Evolutionary conservation across 306 rosid species (phyloP).

Genomic region (Trifolium dubium): DNA sequence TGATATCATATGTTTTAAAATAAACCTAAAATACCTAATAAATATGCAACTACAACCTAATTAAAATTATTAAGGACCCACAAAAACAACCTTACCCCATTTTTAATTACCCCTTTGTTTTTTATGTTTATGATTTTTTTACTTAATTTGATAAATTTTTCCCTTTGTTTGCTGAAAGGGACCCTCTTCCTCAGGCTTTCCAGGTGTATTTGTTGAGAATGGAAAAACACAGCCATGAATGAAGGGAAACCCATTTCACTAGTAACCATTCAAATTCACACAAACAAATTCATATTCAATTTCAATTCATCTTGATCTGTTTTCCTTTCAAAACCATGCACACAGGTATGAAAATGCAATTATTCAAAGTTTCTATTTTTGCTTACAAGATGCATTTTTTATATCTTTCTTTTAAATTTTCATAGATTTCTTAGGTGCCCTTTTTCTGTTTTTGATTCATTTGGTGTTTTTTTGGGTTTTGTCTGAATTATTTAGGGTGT

Average conservation of each 20-base stretch:
- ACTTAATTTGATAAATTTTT: slow-evolving; percentile 42
- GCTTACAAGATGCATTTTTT: slow-evolving; percentile 17
- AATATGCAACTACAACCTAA: slow-evolving; percentile 47
- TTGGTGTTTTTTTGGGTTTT: slow-evolving; percentile 41
- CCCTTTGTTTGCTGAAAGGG: slow-evolving; percentile 31
- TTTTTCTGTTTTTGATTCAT: slow-evolving; percentile 40
- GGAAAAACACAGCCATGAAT: slow-evolving; percentile 51
- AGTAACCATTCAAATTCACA: slow-evolving; percentile 34
- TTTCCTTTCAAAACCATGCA: slow-evolving; percentile 52
- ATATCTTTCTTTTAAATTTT: background rate
- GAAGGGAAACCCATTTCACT: slow-evolving; percentile 46
- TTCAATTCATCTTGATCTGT: slow-evolving; percentile 58
- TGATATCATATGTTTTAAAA: slow-evolving; percentile 18
- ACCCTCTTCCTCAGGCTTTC: slow-evolving; percentile 52
- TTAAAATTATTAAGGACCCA: slow-evolving; percentile 52
- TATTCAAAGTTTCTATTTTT: slow-evolving; percentile 36
- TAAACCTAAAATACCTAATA: slow-evolving; percentile 51
- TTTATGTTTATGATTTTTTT: background rate
- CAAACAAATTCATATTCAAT: too few species aligned
- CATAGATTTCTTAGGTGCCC: slow-evolving; percentile 15
- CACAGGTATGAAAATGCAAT: slow-evolving; percentile 54
- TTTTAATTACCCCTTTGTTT: background rate
- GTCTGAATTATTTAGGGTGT: slow-evolving; percentile 32
- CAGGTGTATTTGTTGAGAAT: slow-evolving; percentile 57
- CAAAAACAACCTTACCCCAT: slow-evolving; percentile 48